A percentile compares a stretch with the other conserved stretches of the same genome.
Conservation (phyloP, 179 eudicot genomes). For the Pouteria campechiana region DNA sequence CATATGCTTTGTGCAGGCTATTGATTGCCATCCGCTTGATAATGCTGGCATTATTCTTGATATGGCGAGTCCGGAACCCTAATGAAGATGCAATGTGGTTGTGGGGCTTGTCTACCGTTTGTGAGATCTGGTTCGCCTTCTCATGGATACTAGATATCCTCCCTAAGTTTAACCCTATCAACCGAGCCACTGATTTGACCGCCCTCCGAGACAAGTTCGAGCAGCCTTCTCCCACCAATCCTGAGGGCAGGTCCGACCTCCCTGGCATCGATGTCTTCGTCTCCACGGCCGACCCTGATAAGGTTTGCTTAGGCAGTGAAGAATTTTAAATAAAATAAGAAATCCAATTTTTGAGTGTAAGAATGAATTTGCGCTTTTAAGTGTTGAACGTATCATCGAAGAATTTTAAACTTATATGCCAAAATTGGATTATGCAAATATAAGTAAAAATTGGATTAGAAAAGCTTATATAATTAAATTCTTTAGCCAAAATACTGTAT, state of each 20-base stretch:
- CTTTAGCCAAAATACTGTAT: too few species aligned
- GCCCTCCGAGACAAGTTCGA: slow-evolving; percentile 71
- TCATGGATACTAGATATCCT: slow-evolving; percentile 73
- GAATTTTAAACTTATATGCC: too few species aligned
- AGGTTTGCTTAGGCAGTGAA: too few species aligned
- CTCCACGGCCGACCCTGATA: slow-evolving; percentile 76
- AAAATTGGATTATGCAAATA: too few species aligned
- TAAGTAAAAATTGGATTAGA: too few species aligned
- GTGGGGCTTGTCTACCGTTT: slow-evolving; percentile 55
- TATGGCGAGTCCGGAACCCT: slow-evolving; percentile 51
- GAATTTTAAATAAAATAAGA: too few species aligned
- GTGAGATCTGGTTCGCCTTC: slow-evolving; percentile 74
- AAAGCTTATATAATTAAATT: too few species aligned
- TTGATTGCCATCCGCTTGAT: slow-evolving; percentile 42
- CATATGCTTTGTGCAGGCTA: slow-evolving; percentile 27
- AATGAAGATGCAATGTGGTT: slow-evolving; percentile 66
- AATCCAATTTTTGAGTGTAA: too few species aligned
- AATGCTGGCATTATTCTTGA: slow-evolving; percentile 30
- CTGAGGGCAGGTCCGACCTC: slow-evolving; percentile 65
- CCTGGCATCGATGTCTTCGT: slow-evolving; percentile 69
- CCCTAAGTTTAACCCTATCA: slow-evolving; percentile 70
- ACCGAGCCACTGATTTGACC: slow-evolving; percentile 46
- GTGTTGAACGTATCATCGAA: too few species aligned
- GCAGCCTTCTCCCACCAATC: slow-evolving; percentile 33
- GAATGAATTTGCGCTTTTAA: too few species aligned